Percentiles rank a stretch among this genome's conserved stretches.
phyloP scores from a whole-genome alignment of 805 yeast genomes.

The Wickerhamomyces bovis region DNA sequence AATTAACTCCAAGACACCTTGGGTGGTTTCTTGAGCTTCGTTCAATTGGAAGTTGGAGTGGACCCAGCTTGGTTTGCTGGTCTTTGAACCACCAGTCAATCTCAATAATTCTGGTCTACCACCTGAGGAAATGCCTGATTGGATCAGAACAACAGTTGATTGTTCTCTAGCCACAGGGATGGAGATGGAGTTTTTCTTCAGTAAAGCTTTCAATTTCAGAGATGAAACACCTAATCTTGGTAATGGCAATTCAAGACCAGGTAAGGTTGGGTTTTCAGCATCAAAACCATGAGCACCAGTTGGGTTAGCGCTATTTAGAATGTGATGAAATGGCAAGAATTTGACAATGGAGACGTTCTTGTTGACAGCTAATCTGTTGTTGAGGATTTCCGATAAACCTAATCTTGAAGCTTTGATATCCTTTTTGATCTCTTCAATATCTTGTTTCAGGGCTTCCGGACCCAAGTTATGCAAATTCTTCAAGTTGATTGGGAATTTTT shows the following conservation, averaged over 20 bases:
- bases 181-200: slow-evolving; percentile 44
- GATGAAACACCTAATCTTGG: slow-evolving; percentile 69
- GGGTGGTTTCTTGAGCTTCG: slow-evolving; percentile 34
- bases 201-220: slow-evolving; percentile 57
- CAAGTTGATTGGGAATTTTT: slow-evolving; percentile 51
- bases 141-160: slow-evolving; percentile 62
- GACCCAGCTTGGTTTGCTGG: slow-evolving; percentile 77
- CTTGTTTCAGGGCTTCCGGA: slow-evolving; percentile 24
- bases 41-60: slow-evolving; percentile 69
- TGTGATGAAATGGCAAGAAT: slow-evolving; percentile 63
- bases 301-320: slow-evolving; percentile 58
- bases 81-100: slow-evolving; percentile 71
- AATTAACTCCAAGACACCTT: slow-evolving; percentile 48
- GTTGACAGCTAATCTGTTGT: slow-evolving; percentile 70
- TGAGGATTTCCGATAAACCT: slow-evolving; percentile 74
- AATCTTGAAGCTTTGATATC: slow-evolving; percentile 60
- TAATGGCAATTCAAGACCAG: slow-evolving; percentile 71
- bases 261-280: slow-evolving; percentile 57
- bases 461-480: slow-evolving; percentile 26
- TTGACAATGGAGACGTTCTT: slow-evolving; percentile 68
- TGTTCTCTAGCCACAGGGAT: slow-evolving; percentile 72
- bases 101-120: slow-evolving; percentile 57
- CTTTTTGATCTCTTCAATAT: slow-evolving; percentile 38
- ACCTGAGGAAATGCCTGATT: slow-evolving; percentile 32
- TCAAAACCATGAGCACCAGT: slow-evolving; percentile 65